Conservation (phyloP, 495 filamentous ascomycete genomes). For the Podospora pseudoanserina region DNA sequence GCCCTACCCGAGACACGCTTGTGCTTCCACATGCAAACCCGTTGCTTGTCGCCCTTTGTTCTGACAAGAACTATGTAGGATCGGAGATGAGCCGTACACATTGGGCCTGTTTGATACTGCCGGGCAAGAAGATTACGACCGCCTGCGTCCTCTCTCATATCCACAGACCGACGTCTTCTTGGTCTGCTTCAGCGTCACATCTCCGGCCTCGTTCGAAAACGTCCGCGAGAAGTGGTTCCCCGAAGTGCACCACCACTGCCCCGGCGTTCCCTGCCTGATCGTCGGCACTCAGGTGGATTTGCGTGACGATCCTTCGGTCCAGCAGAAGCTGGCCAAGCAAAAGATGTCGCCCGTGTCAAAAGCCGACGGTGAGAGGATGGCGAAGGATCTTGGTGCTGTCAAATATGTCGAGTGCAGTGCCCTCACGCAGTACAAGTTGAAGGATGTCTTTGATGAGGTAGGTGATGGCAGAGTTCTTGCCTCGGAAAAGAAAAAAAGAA, state of each 20-base stretch:
- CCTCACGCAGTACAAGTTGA: slow-evolving; percentile 95
- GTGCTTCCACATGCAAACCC: background rate
- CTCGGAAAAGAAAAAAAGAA: background rate
- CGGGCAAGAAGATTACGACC: slow-evolving; percentile 98
- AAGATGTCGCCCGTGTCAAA: slow-evolving; percentile 89
- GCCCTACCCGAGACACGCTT: slow-evolving; percentile 3
- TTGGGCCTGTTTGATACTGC: slow-evolving; percentile 97
- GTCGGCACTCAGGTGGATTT: slow-evolving; percentile 98
- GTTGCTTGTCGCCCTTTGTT: background rate
- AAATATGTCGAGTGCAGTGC: slow-evolving; percentile 99
- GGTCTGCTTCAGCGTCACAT: slow-evolving; percentile 97
- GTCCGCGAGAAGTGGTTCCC: slow-evolving; percentile 99
- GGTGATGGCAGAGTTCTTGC: slow-evolving; percentile 26
- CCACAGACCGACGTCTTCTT: slow-evolving; percentile 98
- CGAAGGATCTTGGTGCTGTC: slow-evolving; percentile 90
- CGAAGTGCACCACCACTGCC: slow-evolving; percentile 97
- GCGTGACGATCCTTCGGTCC: slow-evolving; percentile 80
- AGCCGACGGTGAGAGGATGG: slow-evolving; percentile 93
- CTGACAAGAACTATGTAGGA: slow-evolving; percentile 55
- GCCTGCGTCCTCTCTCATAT: slow-evolving; percentile 91
- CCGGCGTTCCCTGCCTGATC: slow-evolving; percentile 94
- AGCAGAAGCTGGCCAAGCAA: slow-evolving; percentile 89
- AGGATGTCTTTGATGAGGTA: slow-evolving; percentile 99
- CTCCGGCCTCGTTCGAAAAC: slow-evolving; percentile 98
- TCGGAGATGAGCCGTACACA: slow-evolving; percentile 97